Conservation (phyloP, 805 yeast species). For the Millerago galiae region DNA sequence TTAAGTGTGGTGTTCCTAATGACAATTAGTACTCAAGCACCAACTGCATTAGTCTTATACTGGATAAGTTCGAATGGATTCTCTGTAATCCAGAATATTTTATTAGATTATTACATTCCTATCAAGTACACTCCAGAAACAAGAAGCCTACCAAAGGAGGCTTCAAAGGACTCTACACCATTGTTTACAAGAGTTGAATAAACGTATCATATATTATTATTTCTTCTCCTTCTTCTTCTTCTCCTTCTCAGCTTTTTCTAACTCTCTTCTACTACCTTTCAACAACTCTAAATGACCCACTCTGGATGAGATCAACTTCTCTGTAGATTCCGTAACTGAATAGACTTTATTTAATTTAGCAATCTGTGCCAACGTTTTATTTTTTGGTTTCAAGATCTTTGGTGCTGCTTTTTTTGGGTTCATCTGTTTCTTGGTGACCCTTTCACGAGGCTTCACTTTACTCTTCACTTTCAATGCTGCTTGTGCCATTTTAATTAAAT, state of each 20-base stretch:
- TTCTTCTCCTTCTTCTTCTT: conserved; percentile 24
- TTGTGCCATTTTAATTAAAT: conserved; percentile 51
- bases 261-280: conserved; percentile 82
- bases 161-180: conserved; percentile 7
- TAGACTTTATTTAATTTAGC: conserved; percentile 49
- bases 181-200: conserved; percentile 4
- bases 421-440: conserved; percentile 53
- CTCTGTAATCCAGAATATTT: conserved; percentile 68
- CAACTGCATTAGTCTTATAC: conserved; percentile 73
- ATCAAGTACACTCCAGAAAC: conserved; percentile 12
- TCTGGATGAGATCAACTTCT: conserved; percentile 76
- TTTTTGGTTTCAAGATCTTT: conserved; percentile 60
- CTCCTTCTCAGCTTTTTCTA: conserved; percentile 55
- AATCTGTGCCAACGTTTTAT: conserved; percentile 43
- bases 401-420: conserved; percentile 73
- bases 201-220: background rate
- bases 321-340: conserved; percentile 56
- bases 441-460: conserved; percentile 31
- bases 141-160: conserved; percentile 8
- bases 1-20: conserved; percentile 72
- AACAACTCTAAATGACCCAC: conserved; percentile 92
- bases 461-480: conserved; percentile 54
- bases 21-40: conserved; percentile 83
- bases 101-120: conserved; percentile 45
- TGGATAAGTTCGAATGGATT: conserved; percentile 84